These are phyloP conservation scores for Ballota nigra DNA, from an alignment of 257 asterid species.

Conservation along the genomic window DNA sequence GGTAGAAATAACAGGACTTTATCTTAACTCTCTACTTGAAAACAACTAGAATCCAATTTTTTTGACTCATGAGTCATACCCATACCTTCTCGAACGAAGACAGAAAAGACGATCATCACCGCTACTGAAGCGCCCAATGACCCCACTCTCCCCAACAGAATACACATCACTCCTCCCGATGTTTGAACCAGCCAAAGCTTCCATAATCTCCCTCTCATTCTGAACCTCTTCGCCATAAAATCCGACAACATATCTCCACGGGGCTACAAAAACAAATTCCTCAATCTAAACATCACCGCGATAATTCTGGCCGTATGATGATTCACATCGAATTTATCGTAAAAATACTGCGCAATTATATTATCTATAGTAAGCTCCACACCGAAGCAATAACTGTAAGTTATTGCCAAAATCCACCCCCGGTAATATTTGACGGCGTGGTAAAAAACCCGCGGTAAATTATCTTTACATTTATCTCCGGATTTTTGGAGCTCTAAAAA, in stretches of 20 bases:
- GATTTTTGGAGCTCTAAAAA: conserved; percentile 54
- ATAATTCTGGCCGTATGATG: conserved; percentile 88
- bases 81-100: conserved; percentile 82
- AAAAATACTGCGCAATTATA: conserved; percentile 80
- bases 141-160: conserved; percentile 58
- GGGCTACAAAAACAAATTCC: conserved; percentile 68
- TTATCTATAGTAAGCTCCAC: conserved; percentile 80
- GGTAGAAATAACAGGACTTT: no score
- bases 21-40: no score
- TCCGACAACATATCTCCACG: conserved; percentile 85
- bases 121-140: conserved; percentile 52
- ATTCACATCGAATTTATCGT: conserved; percentile 63
- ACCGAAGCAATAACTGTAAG: conserved; percentile 86
- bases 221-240: conserved; percentile 47
- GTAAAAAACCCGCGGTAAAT: conserved; percentile 33
- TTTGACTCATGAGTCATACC: no score
- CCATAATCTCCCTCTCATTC: conserved; percentile 90
- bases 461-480: conserved; percentile 70
- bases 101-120: conserved; percentile 67
- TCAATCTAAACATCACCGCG: conserved; percentile 84
- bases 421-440: conserved; percentile 58
- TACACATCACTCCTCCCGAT: conserved; percentile 64
- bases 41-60: no score
- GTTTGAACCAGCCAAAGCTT: conserved; percentile 70
- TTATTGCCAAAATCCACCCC: conserved; percentile 76